Evolutionary conservation across 495 filamentous ascomycete genomes (phyloP).

Genomic region (Saxispiralis lemnorum): DNA sequence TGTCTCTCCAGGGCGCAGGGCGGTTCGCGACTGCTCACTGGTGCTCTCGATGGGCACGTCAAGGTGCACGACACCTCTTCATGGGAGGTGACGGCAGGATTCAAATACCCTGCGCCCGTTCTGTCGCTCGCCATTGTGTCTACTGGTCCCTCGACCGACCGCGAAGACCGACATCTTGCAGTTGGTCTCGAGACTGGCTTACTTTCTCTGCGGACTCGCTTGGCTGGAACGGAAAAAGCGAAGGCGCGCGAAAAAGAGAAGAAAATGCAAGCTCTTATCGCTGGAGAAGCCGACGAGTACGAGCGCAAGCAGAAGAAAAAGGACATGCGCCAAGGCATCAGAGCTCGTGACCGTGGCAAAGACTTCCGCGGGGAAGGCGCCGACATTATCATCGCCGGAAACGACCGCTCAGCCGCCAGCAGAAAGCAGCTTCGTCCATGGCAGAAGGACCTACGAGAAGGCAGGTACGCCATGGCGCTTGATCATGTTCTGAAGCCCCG

Average conservation of each 20-base stretch:
- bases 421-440: slow-evolving; percentile 51
- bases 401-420: slow-evolving; percentile 29
- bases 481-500: slow-evolving; percentile 47
- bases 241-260: slow-evolving; percentile 60
- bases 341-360: slow-evolving; percentile 38
- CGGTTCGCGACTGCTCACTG: slow-evolving; percentile 62
- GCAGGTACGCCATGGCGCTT: slow-evolving; percentile 56
- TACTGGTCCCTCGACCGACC: slow-evolving; percentile 33
- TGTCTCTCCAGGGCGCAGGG: slow-evolving; percentile 61
- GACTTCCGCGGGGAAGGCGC: slow-evolving; percentile 73
- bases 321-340: slow-evolving; percentile 26
- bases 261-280: slow-evolving; percentile 69
- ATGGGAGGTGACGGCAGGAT: slow-evolving; percentile 84
- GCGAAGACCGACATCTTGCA: slow-evolving; percentile 72
- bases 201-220: slow-evolving; percentile 68
- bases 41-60: slow-evolving; percentile 82
- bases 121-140: slow-evolving; percentile 61
- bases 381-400: slow-evolving; percentile 74
- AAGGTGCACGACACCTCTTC: slow-evolving; percentile 83
- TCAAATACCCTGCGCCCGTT: slow-evolving; percentile 82
- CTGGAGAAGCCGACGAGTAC: slow-evolving; percentile 54
- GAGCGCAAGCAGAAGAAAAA: slow-evolving; percentile 48
- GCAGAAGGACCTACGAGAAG: slow-evolving; percentile 65
- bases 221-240: slow-evolving; percentile 66
- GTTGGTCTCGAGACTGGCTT: slow-evolving; percentile 89